Evolutionary conservation across 1,284 basidiomycete species (phyloP), one percentile per base, ranked within the genome.

Genomic region (Moesziomyces sp.): DNA sequence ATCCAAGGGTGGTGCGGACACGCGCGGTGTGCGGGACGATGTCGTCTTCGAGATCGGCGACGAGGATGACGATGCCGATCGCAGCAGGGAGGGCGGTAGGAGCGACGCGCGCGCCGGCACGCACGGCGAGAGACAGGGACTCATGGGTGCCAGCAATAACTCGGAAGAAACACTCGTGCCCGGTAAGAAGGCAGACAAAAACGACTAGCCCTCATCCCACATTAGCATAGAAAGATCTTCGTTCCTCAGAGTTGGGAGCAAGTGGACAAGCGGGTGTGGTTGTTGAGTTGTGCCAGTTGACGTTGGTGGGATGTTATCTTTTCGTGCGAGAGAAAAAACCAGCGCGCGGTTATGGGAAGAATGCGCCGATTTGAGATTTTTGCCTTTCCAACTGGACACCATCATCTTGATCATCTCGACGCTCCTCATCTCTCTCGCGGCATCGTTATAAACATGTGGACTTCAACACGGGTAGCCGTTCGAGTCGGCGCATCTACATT

Each of bases 11-110:
- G 21, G 33, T 8, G 53, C 49, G 14, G 30, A 7, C 6, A 7
- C 53, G 4, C 14, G 44, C 19, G 46, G 51, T 42, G 35, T 35
- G 51, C 50, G 33, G 33, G 49, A 66, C 14, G 76, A 76, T 19
- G 66, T 78, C 38, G 76, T 81, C 23, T 81, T 81, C 44, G 74
- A 76, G 59, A 75, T 80, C 28, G 77, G 71, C 2, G 77, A 78
- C 45, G 74, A 74, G 35, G 74, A 74, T 10, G 78, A 80, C 10
- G 72, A 77, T 19, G 67, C 56, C 18, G 69, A 73, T 52, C 60
- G 57, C 38, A 57, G 66, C 35, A 48, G 44, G 46, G 60, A 38
- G 30, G 26, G 30, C 11, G 45, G 16, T 26, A n/a, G 48, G 33
- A 44, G 19, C 10, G 55, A 19, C 10, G 23, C 24, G n/a, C 52